Base-by-base conservation (phyloP, 176 grass and related monocot species). In the Oryza meridionalis region DNA sequence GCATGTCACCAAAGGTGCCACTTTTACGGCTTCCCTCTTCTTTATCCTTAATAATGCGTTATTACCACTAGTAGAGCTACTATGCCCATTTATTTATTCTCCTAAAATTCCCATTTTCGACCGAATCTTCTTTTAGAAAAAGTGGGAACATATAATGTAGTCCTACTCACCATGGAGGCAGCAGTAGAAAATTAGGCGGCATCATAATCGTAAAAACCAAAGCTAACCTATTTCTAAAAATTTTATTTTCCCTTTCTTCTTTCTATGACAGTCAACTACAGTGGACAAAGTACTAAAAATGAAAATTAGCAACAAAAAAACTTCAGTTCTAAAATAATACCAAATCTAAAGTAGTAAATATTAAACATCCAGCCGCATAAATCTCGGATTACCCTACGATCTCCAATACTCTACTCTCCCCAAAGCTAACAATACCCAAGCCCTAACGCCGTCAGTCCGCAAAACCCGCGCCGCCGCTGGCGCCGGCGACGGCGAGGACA, bases 201-300 rank as follows among this genome's bases (percentile, higher is more conserved):
- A 46, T 9, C 44, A 46, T 3, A 51, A 45, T 17, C 5, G 9
- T 5, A 6, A 14, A 73, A 73, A 27, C 7, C 37, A 19, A 29
- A 37, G n/a, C 15, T 38, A 75, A 77, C 73, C 84, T 87, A 83
- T 90, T 81, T 79, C 58, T 65, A 45, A 77, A 85, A 81, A 73
- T 82, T 86, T 84, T 75, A 66, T 76, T 80, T 91, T 94, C 66
- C 66, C 50, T 90, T 93, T 85, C 84, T 88, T 35, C 3, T 5
- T 89, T 88, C 77, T 93, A 90, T 91, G 88, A 78, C 42, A 31
- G 86, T 88, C 44, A 68, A 67, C 75, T 81, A 84, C 61, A 75
- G 46, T 50, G 65, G 65, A 19, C 6, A 11, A 58, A 79, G 74
- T 31, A 31, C 22, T 24, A 47, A 21, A 64, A 65, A 6, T 35